Evolutionary conservation across 441 rosid species (phyloP), one percentile per base, ranked within the genome.

Genomic region (Omphalea diandra): DNA sequence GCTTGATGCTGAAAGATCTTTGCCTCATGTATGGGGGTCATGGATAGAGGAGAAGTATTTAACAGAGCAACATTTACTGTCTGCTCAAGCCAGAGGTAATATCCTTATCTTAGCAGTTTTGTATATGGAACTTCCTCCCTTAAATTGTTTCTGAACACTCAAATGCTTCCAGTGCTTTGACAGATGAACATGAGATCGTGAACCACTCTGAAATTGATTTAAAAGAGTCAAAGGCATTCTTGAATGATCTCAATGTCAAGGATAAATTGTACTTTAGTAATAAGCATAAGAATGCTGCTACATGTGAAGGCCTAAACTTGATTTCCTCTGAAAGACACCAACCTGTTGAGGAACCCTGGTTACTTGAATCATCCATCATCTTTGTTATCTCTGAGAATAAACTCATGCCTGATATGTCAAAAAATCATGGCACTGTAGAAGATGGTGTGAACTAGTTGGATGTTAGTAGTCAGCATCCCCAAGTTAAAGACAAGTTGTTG

Each of bases 311-410:
- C 49, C 77, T 76, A 67, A 70, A 76, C 54, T 73, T 73, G 31
- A 63, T 73, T 61, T 65, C 75, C 65, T 82, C 79, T 74, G 84
- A 84, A 73, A 86, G 79, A 67, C 74, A 85, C 65, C 97, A 90
- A 77, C 94, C 96, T 66, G 65, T 88, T 58, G 97, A 94, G 84
- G 99, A 94, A 83, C 99, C 99, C 29, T 94, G 97, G 99, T 83
- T 90, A 65, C 69, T 71, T 44, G 80, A 77, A 68, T 73, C 80
- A 76, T 75, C 83, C 65, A 65, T 71, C 22, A 63, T 72, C 70
- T 71, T 76, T 65, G 73, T 59, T 67, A 53, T 58, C 50, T 44
- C 76, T 66, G 74, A 70, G 70, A 73, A 76, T 74, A 58, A 24
- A 68, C 71, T 64, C 63, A 80, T 80, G 58, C 69, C 78, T 36